These are phyloP conservation scores for Epichloe uncinata DNA, from an alignment of 2,329 filamentous ascomycete species.

Conservation along the genomic window DNA sequence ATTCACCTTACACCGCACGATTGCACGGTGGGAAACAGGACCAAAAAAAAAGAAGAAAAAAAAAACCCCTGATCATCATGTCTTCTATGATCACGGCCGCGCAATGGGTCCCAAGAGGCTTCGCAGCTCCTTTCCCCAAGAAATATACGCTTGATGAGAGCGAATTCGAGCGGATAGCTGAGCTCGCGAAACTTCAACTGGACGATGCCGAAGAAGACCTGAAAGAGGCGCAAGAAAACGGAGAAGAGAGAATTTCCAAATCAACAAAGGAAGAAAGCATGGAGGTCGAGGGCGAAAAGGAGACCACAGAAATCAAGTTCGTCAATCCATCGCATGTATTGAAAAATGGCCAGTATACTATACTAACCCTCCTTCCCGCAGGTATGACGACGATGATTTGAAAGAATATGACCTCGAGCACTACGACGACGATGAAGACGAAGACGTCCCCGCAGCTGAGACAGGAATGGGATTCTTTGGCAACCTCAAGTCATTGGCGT, in stretches of 20 bases:
- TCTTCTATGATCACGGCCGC: constrained; percentile 70
- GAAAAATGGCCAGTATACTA: background rate
- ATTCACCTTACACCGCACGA: background rate
- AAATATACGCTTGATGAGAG: constrained; percentile 65
- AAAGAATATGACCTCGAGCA: constrained; percentile 94
- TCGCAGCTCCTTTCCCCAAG: constrained; percentile 60
- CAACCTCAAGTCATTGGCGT: constrained; percentile 84
- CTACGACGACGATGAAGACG: constrained; percentile 75
- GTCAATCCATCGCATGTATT: background rate
- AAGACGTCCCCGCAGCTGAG: constrained; percentile 30
- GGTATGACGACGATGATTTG: constrained; percentile 67
- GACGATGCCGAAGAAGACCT: constrained; percentile 86
- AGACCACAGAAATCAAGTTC: constrained; percentile 4
- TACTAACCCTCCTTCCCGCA: constrained; percentile 15
- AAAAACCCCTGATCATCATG: constrained; percentile 22
- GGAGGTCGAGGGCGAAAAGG: constrained; percentile 12
- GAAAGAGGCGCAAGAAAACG: constrained; percentile 48
- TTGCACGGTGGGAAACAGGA: background rate
- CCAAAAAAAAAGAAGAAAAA: background rate
- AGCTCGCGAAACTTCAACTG: constrained; percentile 63
- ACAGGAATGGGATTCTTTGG: constrained; percentile 86
- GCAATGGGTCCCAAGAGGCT: constrained; percentile 64
- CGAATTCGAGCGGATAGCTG: constrained; percentile 63
- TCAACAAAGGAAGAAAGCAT: constrained; percentile 22
- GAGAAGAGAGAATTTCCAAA: constrained; percentile 13